Base-by-base conservation (phyloP, 139 green algal genomes). In the Nannochloris sp. region DNA sequence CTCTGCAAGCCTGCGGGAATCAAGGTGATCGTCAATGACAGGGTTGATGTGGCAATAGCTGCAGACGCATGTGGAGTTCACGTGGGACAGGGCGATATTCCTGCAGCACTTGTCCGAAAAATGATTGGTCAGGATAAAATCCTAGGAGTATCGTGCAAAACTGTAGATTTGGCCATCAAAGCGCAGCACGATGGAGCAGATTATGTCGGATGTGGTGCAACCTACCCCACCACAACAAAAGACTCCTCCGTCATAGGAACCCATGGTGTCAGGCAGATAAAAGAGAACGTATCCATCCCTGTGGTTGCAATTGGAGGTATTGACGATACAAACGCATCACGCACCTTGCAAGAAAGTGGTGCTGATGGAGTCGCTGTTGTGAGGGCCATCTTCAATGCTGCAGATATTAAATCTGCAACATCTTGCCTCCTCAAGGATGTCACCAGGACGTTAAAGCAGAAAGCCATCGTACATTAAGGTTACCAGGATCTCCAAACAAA, bases 291-390 rank as follows among this genome's bases (percentile, higher is more conserved):
- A 3, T 25, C n/a, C 10, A 71, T 95, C 30, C 87, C 91, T 6
- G 84, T 95, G 1, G 90, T 96, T 10, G 79, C 89, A 20, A 97
- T 97, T 20, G 91, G 91, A 3, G 91, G 91, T 31, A 79, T 97
- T 8, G 74, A 56, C 3, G 61, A 64, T 5, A 62, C 29, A 48
- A 92, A 94, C 59, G 80, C 78, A 1, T 56, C 11, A 0, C 66
- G 78, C 2, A 51, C 62, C 0, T 64, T 94, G 0, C 14, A 16
- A 26, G 17, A 58, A 0, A 75, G 74, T 0, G 84, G 85, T 40
- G 72, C 63, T 20, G 77, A 72, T 11, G 88, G 88, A 11, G 72
- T 91, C 0, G 89, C 89, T 1, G 79, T 95, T 0, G 88, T 95
- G 43, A 86, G 76, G 1, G 84, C 72, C 5, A 72, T 95, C 2